Percentiles rank a stretch among this genome's conserved stretches.
Evolutionary conservation across 345 rosid species (phyloP).

Genomic region (Streptanthus diversifolius): DNA sequence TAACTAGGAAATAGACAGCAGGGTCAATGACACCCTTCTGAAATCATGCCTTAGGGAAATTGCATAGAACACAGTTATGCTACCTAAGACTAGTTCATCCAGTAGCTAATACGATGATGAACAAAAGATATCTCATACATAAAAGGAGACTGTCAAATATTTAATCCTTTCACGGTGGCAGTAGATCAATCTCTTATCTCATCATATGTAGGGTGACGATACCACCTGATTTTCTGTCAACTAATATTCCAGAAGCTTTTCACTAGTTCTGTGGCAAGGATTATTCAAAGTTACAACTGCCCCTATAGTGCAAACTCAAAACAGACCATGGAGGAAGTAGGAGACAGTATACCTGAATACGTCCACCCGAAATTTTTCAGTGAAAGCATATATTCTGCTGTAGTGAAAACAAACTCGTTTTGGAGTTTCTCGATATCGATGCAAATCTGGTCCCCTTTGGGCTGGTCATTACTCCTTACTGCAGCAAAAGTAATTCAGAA

Average conservation of each 20-base stretch:
- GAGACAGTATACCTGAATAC: conserved; percentile 50
- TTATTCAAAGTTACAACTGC: conserved; percentile 5
- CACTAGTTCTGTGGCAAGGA: background rate
- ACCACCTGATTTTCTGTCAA: conserved; percentile 6
- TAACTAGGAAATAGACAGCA: conserved; percentile 7
- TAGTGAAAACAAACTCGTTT: conserved; percentile 70
- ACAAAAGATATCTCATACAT: conserved; percentile 2
- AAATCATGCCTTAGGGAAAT: conserved; percentile 9
- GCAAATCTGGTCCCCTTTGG: conserved; percentile 42
- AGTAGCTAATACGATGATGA: conserved; percentile 11
- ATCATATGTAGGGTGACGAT: background rate
- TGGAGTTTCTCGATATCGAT: conserved; percentile 69
- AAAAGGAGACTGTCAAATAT: conserved; percentile 11
- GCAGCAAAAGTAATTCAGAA: conserved; percentile 32
- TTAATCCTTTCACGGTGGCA: conserved; percentile 6
- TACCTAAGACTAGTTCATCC: background rate
- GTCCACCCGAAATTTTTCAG: conserved; percentile 63
- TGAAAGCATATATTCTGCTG: conserved; percentile 79
- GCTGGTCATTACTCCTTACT: conserved; percentile 40
- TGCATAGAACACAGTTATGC: conserved; percentile 6
- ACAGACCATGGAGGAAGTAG: background rate
- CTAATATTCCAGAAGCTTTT: background rate
- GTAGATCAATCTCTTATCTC: background rate
- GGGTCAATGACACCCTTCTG: background rate
- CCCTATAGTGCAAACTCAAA: conserved; percentile 15